A percentile compares a stretch with the other conserved stretches of the same genome.
phyloP scores from a whole-genome alignment of 345 rosid species.

The Hibiscus trionum region DNA sequence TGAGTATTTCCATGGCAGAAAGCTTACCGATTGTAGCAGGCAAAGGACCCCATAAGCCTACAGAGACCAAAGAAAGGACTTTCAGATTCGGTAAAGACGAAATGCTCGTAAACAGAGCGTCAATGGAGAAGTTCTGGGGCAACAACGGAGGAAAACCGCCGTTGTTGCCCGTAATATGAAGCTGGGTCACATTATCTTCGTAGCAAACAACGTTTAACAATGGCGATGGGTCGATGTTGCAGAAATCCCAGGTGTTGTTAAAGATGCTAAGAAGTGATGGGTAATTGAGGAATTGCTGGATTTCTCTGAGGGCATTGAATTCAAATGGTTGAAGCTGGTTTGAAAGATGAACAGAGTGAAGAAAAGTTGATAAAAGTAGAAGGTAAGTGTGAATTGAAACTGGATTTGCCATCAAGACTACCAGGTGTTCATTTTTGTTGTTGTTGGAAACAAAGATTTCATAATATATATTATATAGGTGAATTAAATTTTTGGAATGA shows the following conservation, averaged over 20 bases:
- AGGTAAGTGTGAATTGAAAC: slow-evolving; percentile 2
- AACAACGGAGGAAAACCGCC: slow-evolving; percentile 15
- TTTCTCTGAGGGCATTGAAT: slow-evolving; percentile 25
- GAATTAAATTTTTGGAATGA: no score
- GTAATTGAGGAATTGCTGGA: slow-evolving; percentile 39
- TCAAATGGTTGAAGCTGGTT: slow-evolving; percentile 34
- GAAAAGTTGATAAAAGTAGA: slow-evolving; percentile 16
- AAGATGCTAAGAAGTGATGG: slow-evolving; percentile 28
- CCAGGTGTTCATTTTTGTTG: not conserved
- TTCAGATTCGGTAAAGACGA: slow-evolving; percentile 33
- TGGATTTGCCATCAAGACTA: slow-evolving; percentile 28
- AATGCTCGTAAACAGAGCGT: slow-evolving; percentile 28
- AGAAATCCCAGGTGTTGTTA: slow-evolving; percentile 25
- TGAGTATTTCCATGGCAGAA: slow-evolving; percentile 50
- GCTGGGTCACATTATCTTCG: slow-evolving; percentile 47
- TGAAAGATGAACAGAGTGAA: slow-evolving; percentile 20
- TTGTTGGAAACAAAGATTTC: not conserved
- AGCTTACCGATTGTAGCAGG: slow-evolving; percentile 32
- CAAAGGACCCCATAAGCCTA: slow-evolving; percentile 44
- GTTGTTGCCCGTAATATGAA: slow-evolving; percentile 39
- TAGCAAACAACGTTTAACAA: slow-evolving; percentile 43
- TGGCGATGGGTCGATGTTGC: slow-evolving; percentile 38
- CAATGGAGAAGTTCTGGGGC: slow-evolving; percentile 27
- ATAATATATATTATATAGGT: not conserved
- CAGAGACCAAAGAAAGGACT: slow-evolving; percentile 53